Evolutionary conservation across 805 yeast genomes (phyloP), one percentile per base, ranked within the genome.

Genomic region (Isabelozyma gotoi): DNA sequence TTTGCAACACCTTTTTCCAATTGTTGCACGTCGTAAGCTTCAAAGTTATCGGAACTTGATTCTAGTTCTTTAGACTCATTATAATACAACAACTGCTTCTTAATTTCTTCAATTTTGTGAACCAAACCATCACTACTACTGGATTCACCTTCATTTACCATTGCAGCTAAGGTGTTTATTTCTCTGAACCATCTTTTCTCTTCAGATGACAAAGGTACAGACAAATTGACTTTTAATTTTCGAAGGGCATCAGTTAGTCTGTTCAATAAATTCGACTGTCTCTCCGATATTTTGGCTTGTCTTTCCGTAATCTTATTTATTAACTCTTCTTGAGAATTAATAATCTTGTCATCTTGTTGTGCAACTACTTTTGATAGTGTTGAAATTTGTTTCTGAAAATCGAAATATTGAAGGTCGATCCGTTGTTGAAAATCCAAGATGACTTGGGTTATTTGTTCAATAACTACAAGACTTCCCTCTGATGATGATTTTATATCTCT

Each of bases 111-210:
- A 7, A 58, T 42, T 12, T 43, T 42, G 4, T 41, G 37, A 2
- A 31, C 36, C 14, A 63, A 42, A 31, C 55, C 47, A 2, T 35
- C 33, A 2, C 39, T 36, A 7, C 47, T 46, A 11, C 39, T 43
- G 19, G 42, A 38, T n/a, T 24, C 29, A 32, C 45, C 47, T 7
- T 42, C 24, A 17, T 46, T 43, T 5, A 52, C 36, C 18, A 45
- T 36, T 4, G 32, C 40, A 33, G 47, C 57, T 16, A 67, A 51
- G 2, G 52, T 14, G 42, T 71, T 68, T 31, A 71, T 53, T 43
- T 71, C 75, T 21, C 57, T 56, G 38, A 66, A 62, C 76, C 75
- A 71, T 4, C 40, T 42, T 38, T 51, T 58, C 44, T 71, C 77
- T 17, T 63, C 59, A 1, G 51, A 44, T 1, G 74, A 65, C 19